Conservation (phyloP, 495 filamentous ascomycete genomes). For the Aspergillus conjunctus region DNA sequence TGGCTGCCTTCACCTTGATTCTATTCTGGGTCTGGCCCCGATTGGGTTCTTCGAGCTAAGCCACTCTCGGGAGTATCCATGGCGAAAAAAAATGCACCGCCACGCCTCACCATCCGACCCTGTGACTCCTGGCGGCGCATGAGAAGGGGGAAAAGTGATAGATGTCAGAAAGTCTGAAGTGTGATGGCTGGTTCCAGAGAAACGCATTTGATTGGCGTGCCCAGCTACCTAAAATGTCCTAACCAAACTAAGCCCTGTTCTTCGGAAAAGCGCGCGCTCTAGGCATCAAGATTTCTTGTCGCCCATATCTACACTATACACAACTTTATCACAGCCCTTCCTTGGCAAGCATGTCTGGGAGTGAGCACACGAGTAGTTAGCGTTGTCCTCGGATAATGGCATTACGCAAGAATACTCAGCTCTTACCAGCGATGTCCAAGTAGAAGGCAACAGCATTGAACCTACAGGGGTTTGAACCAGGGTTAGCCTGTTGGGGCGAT, state of each 20-base stretch:
- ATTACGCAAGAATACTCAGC: constrained; percentile 4
- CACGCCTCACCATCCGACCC: constrained; percentile 4
- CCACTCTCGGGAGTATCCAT: constrained; percentile 7
- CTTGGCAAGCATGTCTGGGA: constrained; percentile 42
- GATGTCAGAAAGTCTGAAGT: background rate
- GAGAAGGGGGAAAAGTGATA: background rate
- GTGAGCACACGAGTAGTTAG: constrained; percentile 14
- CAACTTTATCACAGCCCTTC: constrained; percentile 35
- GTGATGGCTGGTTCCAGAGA: background rate
- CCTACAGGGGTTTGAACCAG: constrained; percentile 41
- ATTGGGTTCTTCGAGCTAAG: constrained; percentile 2
- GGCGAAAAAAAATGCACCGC: constrained; percentile 4
- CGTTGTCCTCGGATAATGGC: constrained; percentile 1
- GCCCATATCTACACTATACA: background rate
- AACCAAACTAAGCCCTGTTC: constrained; percentile 9
- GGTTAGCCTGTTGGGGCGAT: constrained; percentile 7
- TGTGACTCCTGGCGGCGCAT: background rate
- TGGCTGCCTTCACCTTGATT: background rate
- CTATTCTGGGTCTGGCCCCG: constrained; percentile 6
- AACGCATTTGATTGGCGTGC: constrained; percentile 9
- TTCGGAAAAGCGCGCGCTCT: constrained; percentile 8
- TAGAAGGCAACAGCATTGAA: constrained; percentile 98
- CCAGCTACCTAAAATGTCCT: constrained; percentile 6
- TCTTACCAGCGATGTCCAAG: constrained; percentile 76
- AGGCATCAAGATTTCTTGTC: constrained; percentile 28